These are phyloP conservation scores for Endocalyx cinctus DNA, from an alignment of 2,329 filamentous ascomycete species.

Conservation along the genomic window DNA sequence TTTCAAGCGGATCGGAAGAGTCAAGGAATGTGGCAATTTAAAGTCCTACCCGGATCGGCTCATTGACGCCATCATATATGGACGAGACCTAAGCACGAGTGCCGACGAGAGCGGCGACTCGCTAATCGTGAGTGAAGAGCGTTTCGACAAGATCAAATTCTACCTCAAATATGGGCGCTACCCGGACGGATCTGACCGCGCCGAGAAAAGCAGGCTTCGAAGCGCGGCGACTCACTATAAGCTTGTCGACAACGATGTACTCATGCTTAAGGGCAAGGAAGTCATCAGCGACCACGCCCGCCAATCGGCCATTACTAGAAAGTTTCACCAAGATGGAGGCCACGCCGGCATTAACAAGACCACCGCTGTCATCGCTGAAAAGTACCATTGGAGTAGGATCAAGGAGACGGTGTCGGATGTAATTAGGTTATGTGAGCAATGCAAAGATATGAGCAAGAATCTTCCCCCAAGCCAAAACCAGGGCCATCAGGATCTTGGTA, in stretches of 20 bases:
- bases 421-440: conserved; percentile 85
- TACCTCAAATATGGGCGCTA: conserved; percentile 95
- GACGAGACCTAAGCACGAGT: conserved; percentile 52
- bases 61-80: conserved; percentile 75
- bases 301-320: conserved; percentile 84
- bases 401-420: conserved; percentile 96
- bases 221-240: conserved; percentile 96
- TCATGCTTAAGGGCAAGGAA: conserved; percentile 98
- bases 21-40: conserved; percentile 67
- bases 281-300: conserved; percentile 85
- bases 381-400: conserved; percentile 96
- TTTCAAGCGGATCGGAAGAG: conserved; percentile 85
- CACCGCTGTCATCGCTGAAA: conserved; percentile 86
- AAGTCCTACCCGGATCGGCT: conserved; percentile 64
- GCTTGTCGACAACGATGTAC: conserved; percentile 68
- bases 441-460: conserved; percentile 72
- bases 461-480: conserved; percentile 11
- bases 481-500: conserved; percentile 13
- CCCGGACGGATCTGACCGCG: conserved; percentile 85
- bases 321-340: conserved; percentile 63
- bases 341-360: conserved; percentile 99
- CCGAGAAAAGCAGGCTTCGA: conserved; percentile 90
- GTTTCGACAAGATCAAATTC: conserved; percentile 97
- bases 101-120: conserved; percentile 50
- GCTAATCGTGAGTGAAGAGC: conserved; percentile 86